Evolutionary conservation across 2,329 filamentous ascomycete species (phyloP).

Genomic region (Fusarium sororula): DNA sequence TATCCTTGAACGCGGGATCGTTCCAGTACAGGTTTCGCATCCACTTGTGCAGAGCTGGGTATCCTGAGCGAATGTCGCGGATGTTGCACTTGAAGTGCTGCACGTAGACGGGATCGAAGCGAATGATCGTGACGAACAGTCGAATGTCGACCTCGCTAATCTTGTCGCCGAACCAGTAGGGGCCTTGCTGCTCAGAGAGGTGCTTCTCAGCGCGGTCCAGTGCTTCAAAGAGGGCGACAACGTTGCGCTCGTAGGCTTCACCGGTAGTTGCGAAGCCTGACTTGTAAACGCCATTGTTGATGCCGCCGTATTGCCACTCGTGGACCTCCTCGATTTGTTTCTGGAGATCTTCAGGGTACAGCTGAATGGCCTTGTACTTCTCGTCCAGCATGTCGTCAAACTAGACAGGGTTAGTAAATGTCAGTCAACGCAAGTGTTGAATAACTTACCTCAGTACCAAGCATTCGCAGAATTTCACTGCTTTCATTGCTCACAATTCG

Average conservation of each 20-base stretch:
- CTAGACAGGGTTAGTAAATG: constrained; percentile 34
- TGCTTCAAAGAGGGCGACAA: constrained; percentile 75
- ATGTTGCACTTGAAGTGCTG: constrained; percentile 92
- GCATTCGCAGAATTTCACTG: constrained; percentile 91
- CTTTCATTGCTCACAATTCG: constrained; percentile 92
- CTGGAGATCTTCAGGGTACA: constrained; percentile 74
- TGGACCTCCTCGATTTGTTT: constrained; percentile 79
- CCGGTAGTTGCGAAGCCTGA: constrained; percentile 87
- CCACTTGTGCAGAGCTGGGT: constrained; percentile 84
- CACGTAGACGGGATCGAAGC: constrained; percentile 83
- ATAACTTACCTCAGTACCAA: constrained; percentile 72
- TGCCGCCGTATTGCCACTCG: constrained; percentile 79
- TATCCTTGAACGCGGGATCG: constrained; percentile 77
- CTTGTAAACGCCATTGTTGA: constrained; percentile 79
- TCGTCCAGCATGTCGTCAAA: constrained; percentile 78
- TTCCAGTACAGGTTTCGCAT: constrained; percentile 87
- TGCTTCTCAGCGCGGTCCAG: constrained; percentile 81
- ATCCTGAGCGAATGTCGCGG: constrained; percentile 83
- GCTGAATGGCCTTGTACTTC: constrained; percentile 67
- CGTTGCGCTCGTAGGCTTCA: constrained; percentile 81
- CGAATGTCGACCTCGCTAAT: constrained; percentile 87
- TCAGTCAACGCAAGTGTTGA: background rate
- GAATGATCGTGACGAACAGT: constrained; percentile 76
- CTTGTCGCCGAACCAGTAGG: constrained; percentile 78
- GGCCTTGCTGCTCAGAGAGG: constrained; percentile 61